Evolutionary conservation across 305 asterid genomes (phyloP), one percentile per base, ranked within the genome.

Genomic region (Fraxinus platypoda): DNA sequence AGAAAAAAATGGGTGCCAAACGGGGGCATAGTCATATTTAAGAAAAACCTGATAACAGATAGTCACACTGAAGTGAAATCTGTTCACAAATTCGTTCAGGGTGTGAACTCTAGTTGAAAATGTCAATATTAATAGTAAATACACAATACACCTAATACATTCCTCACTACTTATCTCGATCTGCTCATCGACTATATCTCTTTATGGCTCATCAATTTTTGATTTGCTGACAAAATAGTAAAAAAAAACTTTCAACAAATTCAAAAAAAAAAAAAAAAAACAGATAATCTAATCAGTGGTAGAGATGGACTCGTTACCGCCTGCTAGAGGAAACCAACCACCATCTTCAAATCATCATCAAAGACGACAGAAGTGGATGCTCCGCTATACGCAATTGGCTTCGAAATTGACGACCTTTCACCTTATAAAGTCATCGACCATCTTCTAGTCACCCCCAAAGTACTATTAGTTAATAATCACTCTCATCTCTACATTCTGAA

Each of bases 381-480:
- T 8, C 85, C 83, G 71, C 85, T 85, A 30, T 59, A 77, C 37
- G 83, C 52, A 3, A 73, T 85, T 35, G 85, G 87, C n/a, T 81
- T 85, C 73, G 78, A 68, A 76, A 62, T 81, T 6, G 79, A 75
- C 8, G 80, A 74, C 43, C 43, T 85, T 30, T 74, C 87, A 68
- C 33, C 85, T 68, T 59, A 49, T 30, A 85, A 78, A 71, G 74
- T 85, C 74, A 23, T 76, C 4, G 85, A 85, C 35, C 83, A 83
- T 17, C 82, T 85, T 2, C 76, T 7, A 17, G 83, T 85, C 74
- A 85, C 85, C 13, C 13, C 75, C 80, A 0, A 74, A 66, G 15
- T 85, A 85, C 70, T 85, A 81, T 30, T 83, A 85, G 84, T 12
- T 57, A 57, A 23, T n/a, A 6, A 57, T 57, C 68, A 19, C 0